phyloP scores from a whole-genome alignment of 2,329 filamentous ascomycete genomes.

The Aspergillus awamori region DNA sequence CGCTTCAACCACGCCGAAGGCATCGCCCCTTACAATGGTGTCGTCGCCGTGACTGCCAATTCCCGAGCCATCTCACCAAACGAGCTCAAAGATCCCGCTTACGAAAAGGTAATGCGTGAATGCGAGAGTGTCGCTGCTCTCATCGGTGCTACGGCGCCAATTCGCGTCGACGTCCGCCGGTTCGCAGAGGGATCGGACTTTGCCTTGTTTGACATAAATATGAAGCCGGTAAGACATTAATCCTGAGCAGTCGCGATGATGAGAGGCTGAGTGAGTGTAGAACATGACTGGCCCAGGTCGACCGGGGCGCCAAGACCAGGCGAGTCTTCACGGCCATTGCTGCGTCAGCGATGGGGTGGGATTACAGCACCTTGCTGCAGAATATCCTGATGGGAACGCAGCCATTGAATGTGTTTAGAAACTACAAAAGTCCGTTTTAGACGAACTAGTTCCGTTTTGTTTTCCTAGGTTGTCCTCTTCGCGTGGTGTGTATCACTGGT shows the following conservation, averaged over 20 bases:
- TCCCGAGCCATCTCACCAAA: neutral
- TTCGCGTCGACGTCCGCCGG: conserved; percentile 3
- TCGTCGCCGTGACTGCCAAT: conserved; percentile 37
- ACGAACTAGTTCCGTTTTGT: too few relatives aligned
- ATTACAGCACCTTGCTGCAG: conserved; percentile 43
- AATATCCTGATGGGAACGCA: conserved; percentile 36
- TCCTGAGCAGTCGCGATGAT: conserved; percentile 16
- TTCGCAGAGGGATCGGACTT: neutral
- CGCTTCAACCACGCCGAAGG: conserved; percentile 53
- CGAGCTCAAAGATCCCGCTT: neutral
- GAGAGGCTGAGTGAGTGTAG: conserved; percentile 21
- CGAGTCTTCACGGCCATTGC: conserved; percentile 52
- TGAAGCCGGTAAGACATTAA: conserved; percentile 19
- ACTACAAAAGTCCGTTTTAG: conserved; percentile 15
- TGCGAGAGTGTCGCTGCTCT: conserved; percentile 1
- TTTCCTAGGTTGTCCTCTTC: too few relatives aligned
- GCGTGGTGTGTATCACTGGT: too few relatives aligned
- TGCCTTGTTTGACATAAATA: conserved; percentile 9
- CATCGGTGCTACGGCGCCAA: conserved; percentile 3
- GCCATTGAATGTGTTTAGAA: conserved; percentile 13
- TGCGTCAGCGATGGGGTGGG: conserved; percentile 48
- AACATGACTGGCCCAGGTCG: conserved; percentile 54
- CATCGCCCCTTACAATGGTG: conserved; percentile 55
- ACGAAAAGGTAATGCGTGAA: neutral
- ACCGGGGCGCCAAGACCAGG: conserved; percentile 53